phyloP scores from a whole-genome alignment of 2,329 filamentous ascomycete species.

The Fusarium sulawesiense region DNA sequence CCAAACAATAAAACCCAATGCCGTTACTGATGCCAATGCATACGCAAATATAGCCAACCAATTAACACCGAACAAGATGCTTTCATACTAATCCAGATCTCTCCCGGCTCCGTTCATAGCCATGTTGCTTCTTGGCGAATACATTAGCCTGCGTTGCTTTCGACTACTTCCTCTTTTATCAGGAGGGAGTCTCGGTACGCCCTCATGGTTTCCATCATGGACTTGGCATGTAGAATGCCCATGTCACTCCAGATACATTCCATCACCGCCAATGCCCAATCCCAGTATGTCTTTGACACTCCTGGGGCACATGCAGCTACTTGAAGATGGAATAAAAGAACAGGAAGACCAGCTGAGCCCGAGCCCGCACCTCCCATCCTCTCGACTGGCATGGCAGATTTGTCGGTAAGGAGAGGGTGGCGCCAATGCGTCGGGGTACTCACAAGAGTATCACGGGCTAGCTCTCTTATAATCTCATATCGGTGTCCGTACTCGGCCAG shows the following conservation, averaged over 20 bases:
- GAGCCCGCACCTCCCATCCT: slow-evolving; percentile 55
- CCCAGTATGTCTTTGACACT: slow-evolving; percentile 55
- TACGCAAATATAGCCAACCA: neutral
- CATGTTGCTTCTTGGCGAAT: neutral
- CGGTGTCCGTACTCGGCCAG: slow-evolving; percentile 47
- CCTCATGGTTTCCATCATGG: slow-evolving; percentile 57
- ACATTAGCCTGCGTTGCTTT: slow-evolving; percentile 1
- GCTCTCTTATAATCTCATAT: slow-evolving; percentile 51
- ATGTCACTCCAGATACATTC: slow-evolving; percentile 63
- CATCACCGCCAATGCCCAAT: slow-evolving; percentile 59
- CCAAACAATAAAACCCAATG: neutral
- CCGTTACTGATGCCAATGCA: neutral
- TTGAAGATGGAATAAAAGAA: slow-evolving; percentile 61
- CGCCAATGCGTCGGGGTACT: slow-evolving; percentile 64
- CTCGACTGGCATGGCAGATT: slow-evolving; percentile 51
- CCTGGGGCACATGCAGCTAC: slow-evolving; percentile 61
- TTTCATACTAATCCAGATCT: slow-evolving; percentile 2
- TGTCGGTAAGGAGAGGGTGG: slow-evolving; percentile 58
- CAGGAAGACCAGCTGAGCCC: slow-evolving; percentile 61
- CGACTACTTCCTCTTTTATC: slow-evolving; percentile 22
- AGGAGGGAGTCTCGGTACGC: slow-evolving; percentile 35
- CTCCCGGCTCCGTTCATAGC: neutral
- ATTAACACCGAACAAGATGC: slow-evolving; percentile 25
- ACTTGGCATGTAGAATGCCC: slow-evolving; percentile 63
- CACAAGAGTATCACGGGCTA: slow-evolving; percentile 58